Conservation (phyloP, 2,329 filamentous ascomycete species). For the Fusarium lyarnte region DNA sequence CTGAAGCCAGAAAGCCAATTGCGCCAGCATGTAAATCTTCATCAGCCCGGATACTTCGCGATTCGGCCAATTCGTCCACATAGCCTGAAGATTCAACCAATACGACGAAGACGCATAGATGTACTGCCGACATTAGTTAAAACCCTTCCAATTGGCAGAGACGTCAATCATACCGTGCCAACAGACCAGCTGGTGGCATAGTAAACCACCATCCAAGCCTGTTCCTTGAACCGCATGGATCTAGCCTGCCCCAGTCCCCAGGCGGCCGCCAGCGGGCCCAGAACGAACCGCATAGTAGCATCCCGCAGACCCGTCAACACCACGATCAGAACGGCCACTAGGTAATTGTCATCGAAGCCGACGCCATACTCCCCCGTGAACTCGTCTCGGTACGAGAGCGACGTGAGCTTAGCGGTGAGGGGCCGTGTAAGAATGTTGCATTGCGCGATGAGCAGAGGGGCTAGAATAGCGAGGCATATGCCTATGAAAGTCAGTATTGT, state of each 20-base stretch:
- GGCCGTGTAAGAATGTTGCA: constrained; percentile 79
- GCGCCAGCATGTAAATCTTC: constrained; percentile 90
- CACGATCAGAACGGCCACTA: constrained; percentile 83
- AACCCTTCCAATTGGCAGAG: rapidly evolving
- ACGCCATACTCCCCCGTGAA: constrained; percentile 73
- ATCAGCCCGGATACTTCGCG: constrained; percentile 76
- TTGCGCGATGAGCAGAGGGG: constrained; percentile 83
- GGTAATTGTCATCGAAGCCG: constrained; percentile 81
- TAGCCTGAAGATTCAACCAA: constrained; percentile 76
- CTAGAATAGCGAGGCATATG: constrained; percentile 85
- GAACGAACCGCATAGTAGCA: constrained; percentile 84
- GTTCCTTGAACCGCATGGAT: constrained; percentile 86
- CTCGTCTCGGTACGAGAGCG: constrained; percentile 78
- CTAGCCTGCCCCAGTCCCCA: constrained; percentile 80
- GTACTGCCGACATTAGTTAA: constrained; percentile 63
- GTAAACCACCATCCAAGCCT: constrained; percentile 90
- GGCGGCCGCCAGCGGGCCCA: constrained; percentile 78
- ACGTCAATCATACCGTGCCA: constrained; percentile 74
- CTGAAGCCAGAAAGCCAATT: constrained; percentile 93
- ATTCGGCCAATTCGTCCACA: constrained; percentile 88
- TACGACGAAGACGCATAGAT: constrained; percentile 81
- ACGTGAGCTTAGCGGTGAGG: constrained; percentile 85
- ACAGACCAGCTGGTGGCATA: constrained; percentile 82
- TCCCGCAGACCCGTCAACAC: constrained; percentile 88
- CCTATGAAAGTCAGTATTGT: constrained; percentile 55